A percentile compares a stretch with the other conserved stretches of the same genome.
Evolutionary conservation across 371 early-diverging fungal genomes (phyloP).

Genomic region (Mortierella sp.): DNA sequence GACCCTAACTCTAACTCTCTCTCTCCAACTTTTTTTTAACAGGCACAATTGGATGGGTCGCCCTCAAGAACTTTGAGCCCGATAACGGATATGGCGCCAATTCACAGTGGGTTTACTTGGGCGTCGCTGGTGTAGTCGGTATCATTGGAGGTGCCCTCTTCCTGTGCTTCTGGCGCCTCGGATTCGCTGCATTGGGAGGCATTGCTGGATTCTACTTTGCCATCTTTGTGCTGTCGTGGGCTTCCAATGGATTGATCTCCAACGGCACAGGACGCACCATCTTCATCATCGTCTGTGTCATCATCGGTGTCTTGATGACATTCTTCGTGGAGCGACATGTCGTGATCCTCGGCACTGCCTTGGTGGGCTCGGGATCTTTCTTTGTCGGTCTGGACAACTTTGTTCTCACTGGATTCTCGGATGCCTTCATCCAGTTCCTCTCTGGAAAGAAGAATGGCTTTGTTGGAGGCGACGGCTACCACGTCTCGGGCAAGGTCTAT

Average conservation of each 20-base stretch:
- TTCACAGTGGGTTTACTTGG: slow-evolving; percentile 62
- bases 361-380: slow-evolving; percentile 67
- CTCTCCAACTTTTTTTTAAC: background rate
- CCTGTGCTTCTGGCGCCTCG: slow-evolving; percentile 68
- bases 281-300: slow-evolving; percentile 54
- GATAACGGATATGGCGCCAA: slow-evolving; percentile 57
- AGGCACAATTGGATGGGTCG: slow-evolving; percentile 61
- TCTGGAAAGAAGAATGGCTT: slow-evolving; percentile 33
- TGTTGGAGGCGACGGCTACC: slow-evolving; percentile 22
- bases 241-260: slow-evolving; percentile 58
- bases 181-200: slow-evolving; percentile 67
- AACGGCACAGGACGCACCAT: slow-evolving; percentile 57
- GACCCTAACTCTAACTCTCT: slow-evolving; percentile 2
- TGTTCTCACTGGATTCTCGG: slow-evolving; percentile 61
- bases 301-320: slow-evolving; percentile 61
- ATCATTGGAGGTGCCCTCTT: slow-evolving; percentile 62
- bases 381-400: slow-evolving; percentile 69
- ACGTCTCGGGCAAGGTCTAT: slow-evolving; percentile 57
- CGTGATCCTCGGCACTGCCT: slow-evolving; percentile 66
- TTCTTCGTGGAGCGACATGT: slow-evolving; percentile 63
- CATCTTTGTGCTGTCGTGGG: slow-evolving; percentile 68
- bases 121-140: slow-evolving; percentile 64
- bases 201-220: slow-evolving; percentile 67
- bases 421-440: slow-evolving; percentile 38
- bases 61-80: slow-evolving; percentile 63